Conservation (phyloP, 225 moss, liverwort and hornwort species). For the Climacium dendroides region DNA sequence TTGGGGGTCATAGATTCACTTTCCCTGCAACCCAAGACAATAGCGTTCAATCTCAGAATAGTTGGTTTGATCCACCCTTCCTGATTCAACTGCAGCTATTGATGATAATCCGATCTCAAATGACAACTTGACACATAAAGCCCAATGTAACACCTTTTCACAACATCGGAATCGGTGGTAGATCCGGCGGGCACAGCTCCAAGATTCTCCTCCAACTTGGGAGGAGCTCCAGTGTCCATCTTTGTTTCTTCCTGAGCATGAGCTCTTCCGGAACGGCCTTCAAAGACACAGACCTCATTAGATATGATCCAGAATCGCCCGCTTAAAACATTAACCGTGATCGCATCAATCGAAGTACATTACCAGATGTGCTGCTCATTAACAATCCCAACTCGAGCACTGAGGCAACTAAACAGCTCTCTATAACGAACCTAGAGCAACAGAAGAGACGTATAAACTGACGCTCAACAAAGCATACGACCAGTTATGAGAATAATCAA, state of each 20-base stretch:
- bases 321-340: background rate
- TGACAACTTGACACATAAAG: background rate
- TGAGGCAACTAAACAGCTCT: background rate
- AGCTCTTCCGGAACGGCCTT: slow-evolving; percentile 25
- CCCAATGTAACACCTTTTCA: slow-evolving; percentile 17
- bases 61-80: background rate
- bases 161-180: slow-evolving; percentile 51
- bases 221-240: slow-evolving; percentile 28
- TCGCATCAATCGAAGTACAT: background rate
- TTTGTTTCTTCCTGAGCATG: slow-evolving; percentile 39
- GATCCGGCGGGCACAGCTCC: slow-evolving; percentile 41
- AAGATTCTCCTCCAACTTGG: slow-evolving; percentile 40
- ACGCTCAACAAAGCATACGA: background rate
- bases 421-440: background rate
- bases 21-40: slow-evolving; percentile 48
- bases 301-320: background rate
- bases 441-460: background rate
- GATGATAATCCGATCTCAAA: background rate
- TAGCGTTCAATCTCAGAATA: background rate
- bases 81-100: background rate
- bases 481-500: background rate
- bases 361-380: background rate
- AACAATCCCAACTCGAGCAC: background rate
- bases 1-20: slow-evolving; percentile 64
- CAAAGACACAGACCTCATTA: background rate